phyloP scores from a whole-genome alignment of 305 asterid genomes.

The Fraxinus nigra region DNA sequence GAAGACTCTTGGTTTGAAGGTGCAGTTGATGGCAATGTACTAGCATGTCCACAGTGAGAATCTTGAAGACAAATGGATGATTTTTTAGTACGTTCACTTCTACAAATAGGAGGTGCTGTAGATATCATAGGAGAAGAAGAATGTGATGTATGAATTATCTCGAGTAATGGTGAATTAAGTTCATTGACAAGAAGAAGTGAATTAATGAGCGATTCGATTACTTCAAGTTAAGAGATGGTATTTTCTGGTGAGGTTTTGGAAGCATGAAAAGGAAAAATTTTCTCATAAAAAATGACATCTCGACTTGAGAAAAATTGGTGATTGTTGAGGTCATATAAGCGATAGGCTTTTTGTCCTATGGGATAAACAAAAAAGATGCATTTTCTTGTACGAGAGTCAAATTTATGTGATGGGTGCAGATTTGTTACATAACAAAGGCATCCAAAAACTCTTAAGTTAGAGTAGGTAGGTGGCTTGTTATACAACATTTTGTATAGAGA shows the following conservation, averaged over 20 bases:
- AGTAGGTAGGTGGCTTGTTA: too few species aligned
- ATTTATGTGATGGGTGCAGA: too few species aligned
- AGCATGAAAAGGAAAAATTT: background rate
- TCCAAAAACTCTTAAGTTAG: too few species aligned
- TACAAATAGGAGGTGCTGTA: background rate
- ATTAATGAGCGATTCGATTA: background rate
- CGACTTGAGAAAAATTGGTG: background rate
- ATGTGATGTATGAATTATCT: background rate
- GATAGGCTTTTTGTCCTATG: too few species aligned
- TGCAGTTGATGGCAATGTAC: background rate
- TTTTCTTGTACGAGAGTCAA: too few species aligned
- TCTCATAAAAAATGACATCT: background rate
- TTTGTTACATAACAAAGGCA: too few species aligned
- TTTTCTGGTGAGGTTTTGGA: background rate
- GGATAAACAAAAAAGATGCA: too few species aligned
- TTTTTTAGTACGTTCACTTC: background rate
- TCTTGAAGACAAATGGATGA: background rate
- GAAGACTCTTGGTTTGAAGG: background rate
- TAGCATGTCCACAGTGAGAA: background rate
- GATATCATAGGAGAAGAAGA: background rate
- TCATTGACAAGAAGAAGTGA: fast-evolving
- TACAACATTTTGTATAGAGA: too few species aligned
- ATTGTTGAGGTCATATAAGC: background rate
- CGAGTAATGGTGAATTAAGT: fast-evolving
- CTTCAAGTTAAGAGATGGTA: background rate